Evolutionary conservation across 805 yeast genomes (phyloP), one percentile per base, ranked within the genome.

Genomic region (Kluyveromyces lactis): DNA sequence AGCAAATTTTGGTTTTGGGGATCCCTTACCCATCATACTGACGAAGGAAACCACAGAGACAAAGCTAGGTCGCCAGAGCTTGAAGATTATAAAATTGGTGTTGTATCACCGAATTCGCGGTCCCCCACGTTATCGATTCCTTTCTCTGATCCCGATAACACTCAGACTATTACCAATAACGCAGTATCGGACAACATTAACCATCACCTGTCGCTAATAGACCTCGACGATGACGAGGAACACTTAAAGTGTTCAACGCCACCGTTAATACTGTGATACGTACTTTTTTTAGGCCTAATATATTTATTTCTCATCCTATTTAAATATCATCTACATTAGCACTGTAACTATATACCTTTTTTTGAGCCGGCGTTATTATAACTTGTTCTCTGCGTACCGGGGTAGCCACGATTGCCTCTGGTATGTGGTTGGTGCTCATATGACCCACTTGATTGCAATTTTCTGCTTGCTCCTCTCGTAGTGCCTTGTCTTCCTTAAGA

Each of bases 1-100:
- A 47, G 54, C 23, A 30, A 49, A 11, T 42, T 52, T n/a, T 51
- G 58, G 53, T 56, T 56, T 39, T 50, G 54, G 55, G 47, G 52
- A 9, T 31, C 40, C 9, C 31, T 23, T 6, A 7, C 30, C 11
- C 30, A 13, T 27, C 5, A 13, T 12, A 19, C 17, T 18, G 18
- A 9, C 9, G 7, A 13, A 13, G 8, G 8, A 6, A 18, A 11
- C 3, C 18, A 6, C 9, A 30, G 19, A 30, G 33, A 30, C n/a
- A n/a, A 19, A 16, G 3, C 19, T 15, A 30, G 19, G 9, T 5
- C 16, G 3, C 17, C 17, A n/a, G 9, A 30, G 3, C 8, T 16
- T 17, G 18, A 30, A 11, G 19, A 30, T 8, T 30, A 30, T 11
- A 30, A 13, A 30, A 18, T 30, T 2, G 33, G 16, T 30, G 33